Conservation (phyloP, 345 rosid genomes). For the Pugionium cornutum region DNA sequence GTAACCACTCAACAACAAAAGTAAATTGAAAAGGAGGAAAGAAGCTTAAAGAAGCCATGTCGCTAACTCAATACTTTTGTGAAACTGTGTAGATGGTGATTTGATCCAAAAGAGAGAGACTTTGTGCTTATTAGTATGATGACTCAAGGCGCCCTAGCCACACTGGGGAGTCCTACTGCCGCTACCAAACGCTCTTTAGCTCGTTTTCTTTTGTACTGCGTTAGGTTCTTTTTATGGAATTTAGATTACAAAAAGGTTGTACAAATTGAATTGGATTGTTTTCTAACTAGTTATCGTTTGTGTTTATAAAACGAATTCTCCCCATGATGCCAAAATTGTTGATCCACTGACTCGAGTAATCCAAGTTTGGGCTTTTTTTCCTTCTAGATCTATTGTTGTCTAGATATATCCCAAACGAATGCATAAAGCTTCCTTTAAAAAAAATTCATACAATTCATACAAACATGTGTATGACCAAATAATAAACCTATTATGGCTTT, state of each 20-base stretch:
- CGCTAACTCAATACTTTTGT: slow-evolving; percentile 30
- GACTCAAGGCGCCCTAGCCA: slow-evolving; percentile 8
- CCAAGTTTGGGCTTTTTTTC: neutral
- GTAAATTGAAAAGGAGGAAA: slow-evolving; percentile 1
- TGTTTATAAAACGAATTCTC: neutral
- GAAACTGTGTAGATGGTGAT: slow-evolving; percentile 35
- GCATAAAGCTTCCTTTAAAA: no score
- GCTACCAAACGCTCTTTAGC: neutral
- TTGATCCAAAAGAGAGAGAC: slow-evolving; percentile 18
- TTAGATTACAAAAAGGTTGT: slow-evolving; percentile 25
- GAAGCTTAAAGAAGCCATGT: slow-evolving; percentile 11
- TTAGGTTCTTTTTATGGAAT: neutral
- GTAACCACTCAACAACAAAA: neutral
- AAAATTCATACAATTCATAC: no score
- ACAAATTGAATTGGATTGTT: slow-evolving; percentile 6
- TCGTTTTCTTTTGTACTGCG: neutral
- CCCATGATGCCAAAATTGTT: neutral
- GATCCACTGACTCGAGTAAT: neutral
- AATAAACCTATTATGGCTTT: no score
- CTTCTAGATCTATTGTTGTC: no score
- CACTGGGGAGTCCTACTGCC: neutral
- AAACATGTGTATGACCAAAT: no score
- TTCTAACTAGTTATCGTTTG: neutral
- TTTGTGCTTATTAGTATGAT: slow-evolving; percentile 3
- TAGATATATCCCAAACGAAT: no score